Evolutionary conservation across 768 basidiomycete genomes (phyloP), one percentile per base, ranked within the genome.

Genomic region (Amanita muscaria): DNA sequence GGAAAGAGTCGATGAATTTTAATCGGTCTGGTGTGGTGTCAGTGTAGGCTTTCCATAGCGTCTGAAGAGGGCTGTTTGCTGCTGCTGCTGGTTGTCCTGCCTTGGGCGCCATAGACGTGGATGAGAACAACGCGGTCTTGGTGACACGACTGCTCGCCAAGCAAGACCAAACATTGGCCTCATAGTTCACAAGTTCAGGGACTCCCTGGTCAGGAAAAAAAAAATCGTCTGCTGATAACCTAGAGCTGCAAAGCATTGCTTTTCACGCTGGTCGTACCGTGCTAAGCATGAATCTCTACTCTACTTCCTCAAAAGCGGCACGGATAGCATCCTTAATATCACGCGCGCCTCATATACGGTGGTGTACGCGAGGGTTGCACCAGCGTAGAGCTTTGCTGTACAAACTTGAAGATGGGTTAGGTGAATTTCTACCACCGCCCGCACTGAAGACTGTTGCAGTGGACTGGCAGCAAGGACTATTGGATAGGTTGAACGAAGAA

Each of bases 1-100:
- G 74, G 72, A 97, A 97, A 6, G 80, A 66, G 68, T 99, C 96
- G 59, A 98, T 81, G 64, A 93, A 81, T 69, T 97, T 94, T 55
- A 98, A 80, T 11, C 89, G 78, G 53, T 86, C 66, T 4, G 90
- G 72, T 0, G 92, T 96, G 44, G 77, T 72, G 24, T 79, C 73
- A 54, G 66, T 65, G 70, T 98, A 98, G 15, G 87, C 79, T 55
- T 72, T 78, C 76, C 78, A 84, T 22, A 92, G 72, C 12, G 80
- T 69, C 23, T 68, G 61, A 31, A 84, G 52, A 36, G 60, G 46
- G 8, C 63, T 51, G n/a, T n/a, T n/a, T n/a, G n/a, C n/a, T 32
- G 62, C 53, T 50, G 65, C 49, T 32, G 57, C 50, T 21, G 59
- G 48, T 12, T 59, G 43, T 46, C 57, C 34, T 51, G 57, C 39